phyloP scores from a whole-genome alignment of 352 stramenopile species.

The Phytopythium litorale region DNA sequence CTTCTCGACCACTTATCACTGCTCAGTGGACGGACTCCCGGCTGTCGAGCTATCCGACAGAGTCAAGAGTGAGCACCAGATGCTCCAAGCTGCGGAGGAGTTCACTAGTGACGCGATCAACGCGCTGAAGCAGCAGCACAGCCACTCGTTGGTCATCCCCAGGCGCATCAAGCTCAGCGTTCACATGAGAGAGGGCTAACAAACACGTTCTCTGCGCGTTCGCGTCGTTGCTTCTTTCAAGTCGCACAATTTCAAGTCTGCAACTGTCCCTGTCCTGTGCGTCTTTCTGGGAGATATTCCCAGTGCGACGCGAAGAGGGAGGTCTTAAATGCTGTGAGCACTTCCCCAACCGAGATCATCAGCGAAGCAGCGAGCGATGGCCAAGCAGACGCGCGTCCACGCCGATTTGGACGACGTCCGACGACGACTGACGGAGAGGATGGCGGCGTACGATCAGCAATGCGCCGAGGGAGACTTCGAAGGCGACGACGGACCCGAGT shows the following conservation, averaged over 20 bases:
- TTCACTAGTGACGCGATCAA: neutral
- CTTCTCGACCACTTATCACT: constrained; percentile 6
- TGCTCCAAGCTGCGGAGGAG: neutral
- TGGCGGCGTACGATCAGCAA: neutral
- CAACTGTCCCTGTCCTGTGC: too few relatives aligned
- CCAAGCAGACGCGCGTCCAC: neutral
- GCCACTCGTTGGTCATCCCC: neutral
- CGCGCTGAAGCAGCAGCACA: neutral
- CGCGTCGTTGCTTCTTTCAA: too few relatives aligned
- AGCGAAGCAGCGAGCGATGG: too few relatives aligned
- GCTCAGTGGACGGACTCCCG: constrained; percentile 8
- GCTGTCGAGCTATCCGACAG: neutral
- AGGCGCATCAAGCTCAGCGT: neutral
- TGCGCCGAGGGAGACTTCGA: neutral
- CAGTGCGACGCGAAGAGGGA: too few relatives aligned
- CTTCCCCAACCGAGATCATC: too few relatives aligned
- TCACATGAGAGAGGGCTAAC: neutral
- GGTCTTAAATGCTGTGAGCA: too few relatives aligned
- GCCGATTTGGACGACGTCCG: neutral
- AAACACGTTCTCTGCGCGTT: neutral
- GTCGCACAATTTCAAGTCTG: too few relatives aligned
- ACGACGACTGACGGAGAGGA: neutral
- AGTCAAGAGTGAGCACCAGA: neutral
- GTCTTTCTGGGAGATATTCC: too few relatives aligned
- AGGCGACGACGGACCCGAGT: neutral